Base-by-base conservation (phyloP, 805 yeast species). In the Kodamaea leandrae region DNA sequence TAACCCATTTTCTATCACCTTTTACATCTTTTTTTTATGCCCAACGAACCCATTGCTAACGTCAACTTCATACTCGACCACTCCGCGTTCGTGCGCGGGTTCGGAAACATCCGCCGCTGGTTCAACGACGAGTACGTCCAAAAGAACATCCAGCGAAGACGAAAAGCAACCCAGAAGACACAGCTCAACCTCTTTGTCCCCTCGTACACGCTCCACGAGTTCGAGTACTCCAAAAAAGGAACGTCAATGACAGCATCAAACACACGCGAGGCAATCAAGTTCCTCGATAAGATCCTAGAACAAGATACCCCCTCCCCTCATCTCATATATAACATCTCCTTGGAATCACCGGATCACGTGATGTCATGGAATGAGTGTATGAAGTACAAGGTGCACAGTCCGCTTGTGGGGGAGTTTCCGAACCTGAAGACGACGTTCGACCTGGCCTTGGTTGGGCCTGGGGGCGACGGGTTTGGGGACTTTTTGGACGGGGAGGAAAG, bases 31-130 rank as follows among this genome's bases (percentile, higher is more conserved):
- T 21, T 21, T 21, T 21, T 21, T 21, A 21, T 21, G 9, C 6
- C 9, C 9, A 9, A 21, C 6, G 29, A 26, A 7, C 14, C 5
- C 6, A 12, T n/a, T 17, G 32, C 10, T 10, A 32, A 44, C 3
- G 54, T 62, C 13, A 62, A 64, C 53, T 67, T 82, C 44, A 78
- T 83, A 14, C 52, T 83, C 30, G 90, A 83, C 54, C 84, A 82
- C 15, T 75, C 86, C 5, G 81, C 86, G 2, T 69, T 83, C 46
- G 78, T 80, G 14, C 76, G 81, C 41, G 91, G 88, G 2, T 66
- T 83, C 33, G 86, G 86, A 0, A 79, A 78, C 51, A 69, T 83
- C 52, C 78, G 78, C 54, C 63, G 78, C 50, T 83, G 89, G 89
- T 67, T 72, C 43, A 62, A 69, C 36, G 52, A 66, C 48, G 55